Base-by-base conservation (phyloP, 2,329 filamentous ascomycete genomes). In the Cercospora berteroae region DNA sequence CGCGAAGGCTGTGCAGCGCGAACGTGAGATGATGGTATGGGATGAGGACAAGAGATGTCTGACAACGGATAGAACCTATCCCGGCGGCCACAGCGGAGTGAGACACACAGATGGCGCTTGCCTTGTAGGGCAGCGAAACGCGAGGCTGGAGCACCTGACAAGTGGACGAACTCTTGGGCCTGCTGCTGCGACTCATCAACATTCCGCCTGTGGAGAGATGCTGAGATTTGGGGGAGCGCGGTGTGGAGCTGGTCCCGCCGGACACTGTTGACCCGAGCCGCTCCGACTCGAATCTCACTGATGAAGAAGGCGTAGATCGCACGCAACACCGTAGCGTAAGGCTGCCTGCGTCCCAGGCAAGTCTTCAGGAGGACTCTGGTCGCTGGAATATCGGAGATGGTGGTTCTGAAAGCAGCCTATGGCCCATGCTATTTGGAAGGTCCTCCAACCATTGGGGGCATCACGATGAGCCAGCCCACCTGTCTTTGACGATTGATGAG, bases 401-500 rank as follows among this genome's bases (percentile, higher is more conserved):
- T 20, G 10, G n/a, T 13, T 6, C 44, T 48, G 9, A 10, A 48
- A 23, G 44, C n/a, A 48, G 44, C 8, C 20, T 9, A 2, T 18
- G 27, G 7, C 13, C 23, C 25, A 31, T 56, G 25, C 23, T 29
- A 10, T 16, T 27, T n/a, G 25, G 23, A 56, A 56, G 10, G 8
- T 2, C 55, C 55, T 25, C 23, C 55, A 3, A 57, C 29, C 9
- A 33, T 58, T 18, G 55, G 29, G 27, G 27, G 55, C 55, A n/a
- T 55, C 55, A 58, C 18, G 27, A 33, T 36, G 55, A 58, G 16
- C 44, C 44, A 50, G n/a, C 13, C 29, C 55, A 36, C 55, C 18
- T n/a, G 20, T 61, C 36, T n/a, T 61, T 61, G 59, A 61, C 59
- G 59, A 50, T 61, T 27, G 59, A 48, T 48, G 59, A 61, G 36